A percentile compares a stretch with the other conserved stretches of the same genome.
These are phyloP conservation scores for Punica granatum DNA, from an alignment of 345 rosid species.

Conservation along the genomic window DNA sequence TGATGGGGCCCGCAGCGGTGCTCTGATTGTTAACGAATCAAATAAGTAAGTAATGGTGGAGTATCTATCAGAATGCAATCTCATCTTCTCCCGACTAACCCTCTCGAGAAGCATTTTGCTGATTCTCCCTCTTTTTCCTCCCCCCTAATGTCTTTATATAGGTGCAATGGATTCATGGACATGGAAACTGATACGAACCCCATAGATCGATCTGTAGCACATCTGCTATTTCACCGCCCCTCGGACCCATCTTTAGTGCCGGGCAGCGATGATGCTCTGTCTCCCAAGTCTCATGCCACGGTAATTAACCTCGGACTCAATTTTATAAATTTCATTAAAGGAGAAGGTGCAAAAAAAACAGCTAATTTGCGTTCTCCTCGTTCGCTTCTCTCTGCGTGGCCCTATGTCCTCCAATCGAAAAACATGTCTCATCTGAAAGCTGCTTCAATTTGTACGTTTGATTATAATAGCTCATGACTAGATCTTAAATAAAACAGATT, in stretches of 20 bases:
- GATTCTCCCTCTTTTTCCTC: background rate
- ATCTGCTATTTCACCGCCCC: conserved; percentile 83
- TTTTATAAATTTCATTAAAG: background rate
- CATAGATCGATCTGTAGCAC: conserved; percentile 90
- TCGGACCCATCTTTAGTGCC: conserved; percentile 43
- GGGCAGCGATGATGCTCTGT: conserved; percentile 23
- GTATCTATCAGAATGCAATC: background rate
- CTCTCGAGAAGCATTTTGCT: background rate
- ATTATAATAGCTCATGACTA: background rate
- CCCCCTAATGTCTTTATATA: conserved; percentile 10
- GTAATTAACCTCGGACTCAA: conserved; percentile 19
- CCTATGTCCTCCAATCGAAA: too few species aligned
- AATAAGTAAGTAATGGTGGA: conserved; percentile 39
- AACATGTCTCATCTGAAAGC: too few species aligned
- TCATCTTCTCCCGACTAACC: background rate
- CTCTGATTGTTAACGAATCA: conserved; percentile 42
- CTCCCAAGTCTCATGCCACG: conserved; percentile 39
- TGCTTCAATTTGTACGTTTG: background rate
- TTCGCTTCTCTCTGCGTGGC: too few species aligned
- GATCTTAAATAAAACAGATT: conserved; percentile 29
- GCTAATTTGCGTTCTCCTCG: too few species aligned
- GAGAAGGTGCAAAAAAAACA: background rate
- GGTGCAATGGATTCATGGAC: conserved; percentile 61
- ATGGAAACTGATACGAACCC: conserved; percentile 89
- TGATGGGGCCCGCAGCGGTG: conserved; percentile 28